Evolutionary conservation across 2,329 filamentous ascomycete species (phyloP).

Genomic region (Nemania serpens): DNA sequence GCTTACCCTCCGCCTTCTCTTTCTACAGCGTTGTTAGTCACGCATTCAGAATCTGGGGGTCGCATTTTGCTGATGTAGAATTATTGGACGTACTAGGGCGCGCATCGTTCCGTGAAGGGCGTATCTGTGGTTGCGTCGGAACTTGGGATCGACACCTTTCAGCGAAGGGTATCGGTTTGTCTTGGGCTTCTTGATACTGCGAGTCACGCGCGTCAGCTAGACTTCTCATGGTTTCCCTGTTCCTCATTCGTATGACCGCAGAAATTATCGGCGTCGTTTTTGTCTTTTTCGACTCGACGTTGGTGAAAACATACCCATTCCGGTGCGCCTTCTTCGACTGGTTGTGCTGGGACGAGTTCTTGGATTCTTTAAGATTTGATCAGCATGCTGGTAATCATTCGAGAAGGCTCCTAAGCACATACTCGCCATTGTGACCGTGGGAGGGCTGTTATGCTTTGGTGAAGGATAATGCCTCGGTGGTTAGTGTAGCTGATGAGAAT

Average conservation of each 20-base stretch:
- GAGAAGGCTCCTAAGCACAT: slow-evolving; percentile 46
- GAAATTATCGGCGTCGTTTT: neutral
- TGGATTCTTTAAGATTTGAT: slow-evolving; percentile 73
- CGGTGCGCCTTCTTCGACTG: slow-evolving; percentile 98
- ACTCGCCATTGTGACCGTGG: slow-evolving; percentile 69
- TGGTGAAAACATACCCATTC: slow-evolving; percentile 78
- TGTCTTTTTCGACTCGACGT: slow-evolving; percentile 7
- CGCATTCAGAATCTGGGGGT: neutral
- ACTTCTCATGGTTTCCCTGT: neutral
- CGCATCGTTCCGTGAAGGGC: slow-evolving; percentile 98
- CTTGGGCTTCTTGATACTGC: slow-evolving; percentile 99
- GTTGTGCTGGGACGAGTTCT: slow-evolving; percentile 99
- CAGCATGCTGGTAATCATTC: slow-evolving; percentile 29
- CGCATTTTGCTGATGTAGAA: neutral
- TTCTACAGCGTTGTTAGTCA: slow-evolving; percentile 59
- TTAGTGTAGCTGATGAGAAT: slow-evolving; percentile 32
- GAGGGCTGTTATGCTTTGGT: slow-evolving; percentile 32
- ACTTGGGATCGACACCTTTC: slow-evolving; percentile 99
- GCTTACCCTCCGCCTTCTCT: slow-evolving; percentile 96
- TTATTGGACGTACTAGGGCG: slow-evolving; percentile 78
- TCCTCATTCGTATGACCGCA: neutral
- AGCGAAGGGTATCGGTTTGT: slow-evolving; percentile 98
- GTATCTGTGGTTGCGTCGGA: slow-evolving; percentile 99
- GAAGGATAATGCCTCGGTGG: slow-evolving; percentile 31
- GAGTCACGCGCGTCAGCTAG: slow-evolving; percentile 26